Evolutionary conservation across 805 yeast genomes (phyloP).

Genomic region (Lipomyces yamanashiensis): DNA sequence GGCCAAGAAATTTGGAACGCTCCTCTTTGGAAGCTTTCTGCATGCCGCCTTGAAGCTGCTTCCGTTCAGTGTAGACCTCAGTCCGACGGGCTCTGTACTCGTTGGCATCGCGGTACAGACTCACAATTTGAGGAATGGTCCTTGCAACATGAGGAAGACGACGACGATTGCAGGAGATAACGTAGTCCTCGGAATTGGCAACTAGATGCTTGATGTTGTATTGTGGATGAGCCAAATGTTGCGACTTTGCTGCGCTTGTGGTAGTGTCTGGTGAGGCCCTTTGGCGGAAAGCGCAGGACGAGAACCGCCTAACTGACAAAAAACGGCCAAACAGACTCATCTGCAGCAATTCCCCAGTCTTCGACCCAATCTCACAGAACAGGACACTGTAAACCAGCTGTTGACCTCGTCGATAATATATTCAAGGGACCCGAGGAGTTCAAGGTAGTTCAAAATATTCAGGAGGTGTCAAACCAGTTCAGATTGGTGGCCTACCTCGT

Average conservation of each 20-base stretch:
- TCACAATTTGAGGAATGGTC: constrained; percentile 21
- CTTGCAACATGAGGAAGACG: constrained; percentile 26
- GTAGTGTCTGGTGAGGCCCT: background rate
- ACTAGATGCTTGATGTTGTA: constrained; percentile 23
- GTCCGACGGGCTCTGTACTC: constrained; percentile 9
- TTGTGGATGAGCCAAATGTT: constrained; percentile 17
- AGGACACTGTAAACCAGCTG: background rate
- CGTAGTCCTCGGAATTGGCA: constrained; percentile 20
- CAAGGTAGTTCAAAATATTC: background rate
- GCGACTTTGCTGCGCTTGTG: constrained; percentile 9
- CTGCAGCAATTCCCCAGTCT: background rate
- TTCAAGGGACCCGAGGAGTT: background rate
- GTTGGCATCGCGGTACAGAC: constrained; percentile 19
- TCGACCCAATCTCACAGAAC: background rate
- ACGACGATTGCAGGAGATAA: constrained; percentile 23
- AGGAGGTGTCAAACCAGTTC: constrained; percentile 9
- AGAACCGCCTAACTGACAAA: background rate
- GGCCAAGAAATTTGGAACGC: background rate
- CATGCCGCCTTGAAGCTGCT: constrained; percentile 9
- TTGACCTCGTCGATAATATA: background rate
- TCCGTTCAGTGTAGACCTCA: constrained; percentile 23
- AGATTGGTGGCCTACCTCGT: constrained; percentile 8
- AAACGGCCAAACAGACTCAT: background rate
- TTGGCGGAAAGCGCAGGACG: background rate
- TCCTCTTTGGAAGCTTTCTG: constrained; percentile 7